Base-by-base conservation (phyloP, 176 grass and related monocot genomes). In the Neostapfia colusana region DNA sequence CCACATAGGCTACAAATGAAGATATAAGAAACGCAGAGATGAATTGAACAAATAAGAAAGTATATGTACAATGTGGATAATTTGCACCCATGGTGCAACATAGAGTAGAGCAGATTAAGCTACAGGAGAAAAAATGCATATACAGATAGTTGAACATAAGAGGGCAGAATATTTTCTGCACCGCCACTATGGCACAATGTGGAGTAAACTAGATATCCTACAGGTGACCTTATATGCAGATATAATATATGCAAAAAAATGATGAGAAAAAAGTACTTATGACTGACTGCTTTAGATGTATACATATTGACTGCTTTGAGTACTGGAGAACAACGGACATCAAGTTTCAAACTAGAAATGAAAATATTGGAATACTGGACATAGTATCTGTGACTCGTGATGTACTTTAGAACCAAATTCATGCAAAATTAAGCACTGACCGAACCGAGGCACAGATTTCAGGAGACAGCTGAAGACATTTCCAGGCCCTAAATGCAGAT, bases 401-500 rank as follows among this genome's bases (percentile, higher is more conserved):
- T 79, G 65, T 63, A 80, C 38, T 88, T 77, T 41, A 42, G 83
- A 84, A 86, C 54, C 80, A 89, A 89, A 83, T 86, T 83, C 64
- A 84, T 67, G 18, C 44, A 31, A 83, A 83, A 89, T 81, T 50
- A 88, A 91, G 86, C 76, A 89, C 86, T 89, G 90, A 89, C 86
- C 90, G 89, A 89, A 92, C 75, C 17, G 83, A 79, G 82, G 73
- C 75, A 86, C 64, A 50, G 76, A 79, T 74, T 83, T 88, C 74
- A 88, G 85, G 70, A 83, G 83, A 89, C 65, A 92, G 80, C 86
- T 92, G 83, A 89, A 86, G 86, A 86, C 77, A 86, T 69, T 86
- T 89, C 86, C 83, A 89, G 73, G 83, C 80, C 80, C 80, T 92
- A 92, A 74, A 89, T 84, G 90, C 72, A 85, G 85, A 84, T 89